Conservation (phyloP, 768 basidiomycete genomes). For the Auriculariales sp. region DNA sequence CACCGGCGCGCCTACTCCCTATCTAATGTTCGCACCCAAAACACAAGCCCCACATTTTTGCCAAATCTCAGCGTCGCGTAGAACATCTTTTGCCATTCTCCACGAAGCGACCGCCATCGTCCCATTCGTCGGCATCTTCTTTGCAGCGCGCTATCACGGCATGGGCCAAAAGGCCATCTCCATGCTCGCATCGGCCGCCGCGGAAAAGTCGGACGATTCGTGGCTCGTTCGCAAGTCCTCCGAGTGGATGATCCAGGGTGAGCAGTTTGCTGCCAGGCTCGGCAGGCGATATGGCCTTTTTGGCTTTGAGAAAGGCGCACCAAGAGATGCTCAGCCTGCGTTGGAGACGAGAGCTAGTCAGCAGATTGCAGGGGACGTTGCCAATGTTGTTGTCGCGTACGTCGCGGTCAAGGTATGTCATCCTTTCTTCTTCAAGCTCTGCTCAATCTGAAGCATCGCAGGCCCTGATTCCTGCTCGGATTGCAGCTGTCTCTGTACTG, state of each 20-base stretch:
- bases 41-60: too few species aligned
- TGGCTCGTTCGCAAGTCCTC: conserved; percentile 32
- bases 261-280: conserved; percentile 51
- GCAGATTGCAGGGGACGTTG: conserved; percentile 56
- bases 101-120: conserved; percentile 77
- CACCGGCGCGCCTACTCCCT: conserved; percentile 63
- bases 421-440: not conserved
- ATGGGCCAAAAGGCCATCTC: conserved; percentile 53
- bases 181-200: conserved; percentile 14
- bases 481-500: conserved; percentile 60
- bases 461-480: conserved; percentile 61
- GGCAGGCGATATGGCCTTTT: conserved; percentile 70
- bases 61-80: not conserved
- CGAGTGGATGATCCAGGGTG: conserved; percentile 67
- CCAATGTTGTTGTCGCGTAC: conserved; percentile 75
- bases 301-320: conserved; percentile 46
- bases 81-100: conserved; percentile 61
- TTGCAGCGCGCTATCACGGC: conserved; percentile 46
- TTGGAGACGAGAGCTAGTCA: conserved; percentile 15
- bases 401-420: conserved; percentile 54
- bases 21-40: conserved; percentile 27
- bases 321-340: not conserved
- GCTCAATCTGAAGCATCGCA: conserved; percentile 14
- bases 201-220: not conserved
- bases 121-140: conserved; percentile 65